phyloP scores from a whole-genome alignment of 768 basidiomycete species.

The Suillus decipiens region DNA sequence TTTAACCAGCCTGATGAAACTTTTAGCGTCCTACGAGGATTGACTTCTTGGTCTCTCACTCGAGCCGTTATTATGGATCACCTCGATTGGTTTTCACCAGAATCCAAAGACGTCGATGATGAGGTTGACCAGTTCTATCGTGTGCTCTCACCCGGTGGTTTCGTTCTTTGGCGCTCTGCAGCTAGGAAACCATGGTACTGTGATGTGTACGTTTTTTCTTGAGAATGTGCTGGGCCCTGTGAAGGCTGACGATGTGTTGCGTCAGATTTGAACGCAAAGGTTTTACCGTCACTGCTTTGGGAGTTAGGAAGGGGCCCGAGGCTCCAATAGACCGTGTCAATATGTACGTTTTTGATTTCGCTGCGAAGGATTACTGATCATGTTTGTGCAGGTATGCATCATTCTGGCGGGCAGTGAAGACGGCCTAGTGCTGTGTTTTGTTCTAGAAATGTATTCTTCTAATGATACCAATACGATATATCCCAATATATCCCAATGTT shows the following conservation, averaged over 20 bases:
- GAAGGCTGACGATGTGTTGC: not conserved
- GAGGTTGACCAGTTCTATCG: slow-evolving; percentile 57
- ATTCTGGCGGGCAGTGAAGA: slow-evolving; percentile 32
- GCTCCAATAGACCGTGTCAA: slow-evolving; percentile 67
- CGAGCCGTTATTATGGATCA: slow-evolving; percentile 74
- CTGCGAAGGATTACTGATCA: not conserved
- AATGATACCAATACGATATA: slow-evolving; percentile 1
- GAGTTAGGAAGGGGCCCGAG: slow-evolving; percentile 49
- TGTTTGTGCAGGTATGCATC: slow-evolving; percentile 30
- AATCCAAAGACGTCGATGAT: slow-evolving; percentile 47
- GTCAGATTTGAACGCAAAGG: slow-evolving; percentile 51
- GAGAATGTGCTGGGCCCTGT: not conserved
- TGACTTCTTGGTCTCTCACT: slow-evolving; percentile 51
- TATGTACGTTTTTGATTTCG: slow-evolving; percentile 47
- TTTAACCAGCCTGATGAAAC: not conserved
- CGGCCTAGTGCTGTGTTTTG: not conserved
- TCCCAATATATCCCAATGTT: not conserved
- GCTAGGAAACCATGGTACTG: slow-evolving; percentile 68
- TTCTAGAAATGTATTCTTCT: not conserved
- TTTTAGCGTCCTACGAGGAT: slow-evolving; percentile 46
- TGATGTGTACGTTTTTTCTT: slow-evolving; percentile 36
- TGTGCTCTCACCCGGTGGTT: slow-evolving; percentile 58
- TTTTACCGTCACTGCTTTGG: slow-evolving; percentile 54
- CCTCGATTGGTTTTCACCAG: slow-evolving; percentile 59
- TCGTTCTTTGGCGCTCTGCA: slow-evolving; percentile 68